Evolutionary conservation across 2,329 filamentous ascomycete species (phyloP).

Genomic region (Acarospora socialis): DNA sequence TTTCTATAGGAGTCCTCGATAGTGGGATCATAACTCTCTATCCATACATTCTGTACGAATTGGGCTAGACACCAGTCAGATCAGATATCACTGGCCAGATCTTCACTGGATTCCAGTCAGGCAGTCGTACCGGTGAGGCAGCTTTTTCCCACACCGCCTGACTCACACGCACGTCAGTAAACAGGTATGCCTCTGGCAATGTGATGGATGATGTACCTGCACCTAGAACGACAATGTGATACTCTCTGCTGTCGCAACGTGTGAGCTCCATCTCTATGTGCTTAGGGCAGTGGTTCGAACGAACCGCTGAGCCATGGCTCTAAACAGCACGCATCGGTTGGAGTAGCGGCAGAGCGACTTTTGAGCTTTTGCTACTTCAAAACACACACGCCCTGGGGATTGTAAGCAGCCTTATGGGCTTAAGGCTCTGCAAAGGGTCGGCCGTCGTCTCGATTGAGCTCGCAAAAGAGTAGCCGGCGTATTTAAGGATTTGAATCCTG

Average conservation of each 20-base stretch:
- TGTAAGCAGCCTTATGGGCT: too few species aligned
- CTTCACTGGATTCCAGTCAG: conserved; percentile 11
- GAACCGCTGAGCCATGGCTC: too few species aligned
- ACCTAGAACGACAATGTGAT: conserved; percentile 69
- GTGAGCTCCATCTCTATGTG: too few species aligned
- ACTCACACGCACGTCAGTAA: conserved; percentile 13
- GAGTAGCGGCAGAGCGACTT: too few species aligned
- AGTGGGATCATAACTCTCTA: conserved; percentile 78
- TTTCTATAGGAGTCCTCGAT: conserved; percentile 83
- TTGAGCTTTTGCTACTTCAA: too few species aligned
- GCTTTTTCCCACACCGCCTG: conserved; percentile 83
- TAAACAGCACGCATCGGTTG: too few species aligned
- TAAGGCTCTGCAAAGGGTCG: too few species aligned
- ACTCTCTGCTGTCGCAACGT: conserved; percentile 50
- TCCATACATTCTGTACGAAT: conserved; percentile 90
- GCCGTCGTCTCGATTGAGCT: too few species aligned
- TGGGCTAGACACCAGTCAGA: conserved; percentile 45
- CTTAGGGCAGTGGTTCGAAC: too few species aligned
- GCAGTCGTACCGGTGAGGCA: conserved; percentile 63
- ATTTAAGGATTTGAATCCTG: too few species aligned
- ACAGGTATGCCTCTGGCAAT: conserved; percentile 9
- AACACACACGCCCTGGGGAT: too few species aligned
- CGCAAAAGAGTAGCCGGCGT: too few species aligned
- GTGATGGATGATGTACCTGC: conserved; percentile 43
- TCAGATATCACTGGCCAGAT: conserved; percentile 4